phyloP scores from a whole-genome alignment of 208 protist species.

The Trypanosoma conorhini region DNA sequence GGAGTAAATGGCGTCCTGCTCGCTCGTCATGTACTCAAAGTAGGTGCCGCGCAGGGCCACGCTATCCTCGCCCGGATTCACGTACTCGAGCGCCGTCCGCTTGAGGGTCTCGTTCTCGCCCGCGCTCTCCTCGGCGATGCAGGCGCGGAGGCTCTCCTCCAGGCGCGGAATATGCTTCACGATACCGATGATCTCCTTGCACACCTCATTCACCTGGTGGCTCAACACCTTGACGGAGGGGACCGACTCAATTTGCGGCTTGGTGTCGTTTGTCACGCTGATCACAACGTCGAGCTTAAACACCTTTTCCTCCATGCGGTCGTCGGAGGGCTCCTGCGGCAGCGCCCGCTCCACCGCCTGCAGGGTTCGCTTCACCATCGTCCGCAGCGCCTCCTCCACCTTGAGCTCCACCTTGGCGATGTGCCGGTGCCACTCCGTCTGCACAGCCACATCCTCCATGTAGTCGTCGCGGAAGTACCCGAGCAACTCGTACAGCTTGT shows the following conservation, averaged over 20 bases:
- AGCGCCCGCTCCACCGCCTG: conserved; percentile 89
- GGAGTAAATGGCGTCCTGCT: conserved; percentile 94
- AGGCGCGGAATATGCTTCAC: conserved; percentile 90
- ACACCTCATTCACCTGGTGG: conserved; percentile 90
- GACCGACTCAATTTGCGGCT: conserved; percentile 86
- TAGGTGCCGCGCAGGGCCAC: conserved; percentile 81
- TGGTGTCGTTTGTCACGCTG: conserved; percentile 71
- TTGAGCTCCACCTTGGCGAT: conserved; percentile 92
- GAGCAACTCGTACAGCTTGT: conserved; percentile 83
- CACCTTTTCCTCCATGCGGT: conserved; percentile 87
- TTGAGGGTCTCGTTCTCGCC: conserved; percentile 61
- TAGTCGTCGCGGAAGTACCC: conserved; percentile 95
- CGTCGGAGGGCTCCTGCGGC: conserved; percentile 89
- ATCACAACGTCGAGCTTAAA: conserved; percentile 96
- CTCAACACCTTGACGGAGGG: conserved; percentile 91
- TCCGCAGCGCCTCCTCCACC: conserved; percentile 94
- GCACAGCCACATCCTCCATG: conserved; percentile 66
- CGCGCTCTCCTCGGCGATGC: conserved; percentile 49
- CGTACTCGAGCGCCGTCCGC: conserved; percentile 51
- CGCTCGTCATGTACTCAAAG: conserved; percentile 95
- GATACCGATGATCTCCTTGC: conserved; percentile 91
- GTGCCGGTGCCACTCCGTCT: conserved; percentile 92
- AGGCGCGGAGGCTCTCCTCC: conserved; percentile 67
- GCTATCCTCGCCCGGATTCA: conserved; percentile 51
- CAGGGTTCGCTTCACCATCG: conserved; percentile 95